Percentiles rank a stretch among this genome's conserved stretches.
phyloP scores from a whole-genome alignment of 805 yeast species.

The Limtongia smithiae region DNA sequence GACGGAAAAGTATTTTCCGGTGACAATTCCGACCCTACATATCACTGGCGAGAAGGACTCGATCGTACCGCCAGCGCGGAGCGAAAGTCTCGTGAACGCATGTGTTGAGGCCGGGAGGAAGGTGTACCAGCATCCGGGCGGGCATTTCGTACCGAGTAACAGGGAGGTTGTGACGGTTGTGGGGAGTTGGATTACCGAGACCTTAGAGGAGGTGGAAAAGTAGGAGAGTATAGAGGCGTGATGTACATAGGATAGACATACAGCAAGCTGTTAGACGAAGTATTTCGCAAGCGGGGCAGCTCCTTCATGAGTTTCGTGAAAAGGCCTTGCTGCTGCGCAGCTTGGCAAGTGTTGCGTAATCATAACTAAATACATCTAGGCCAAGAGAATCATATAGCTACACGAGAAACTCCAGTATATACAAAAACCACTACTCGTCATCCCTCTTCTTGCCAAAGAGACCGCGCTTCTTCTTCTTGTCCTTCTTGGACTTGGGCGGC shows the following conservation, averaged over 20 bases:
- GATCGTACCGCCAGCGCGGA: constrained; percentile 70
- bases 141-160: constrained; percentile 92
- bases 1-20: constrained; percentile 36
- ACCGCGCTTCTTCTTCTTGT: constrained; percentile 73
- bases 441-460: constrained; percentile 66
- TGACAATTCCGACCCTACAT: constrained; percentile 55
- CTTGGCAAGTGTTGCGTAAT: too few relatives aligned
- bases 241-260: too few relatives aligned
- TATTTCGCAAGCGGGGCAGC: too few relatives aligned
- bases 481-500: constrained; percentile 38
- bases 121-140: constrained; percentile 81
- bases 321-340: too few relatives aligned
- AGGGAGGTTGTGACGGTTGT: constrained; percentile 47
- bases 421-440: background rate
- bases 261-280: too few relatives aligned
- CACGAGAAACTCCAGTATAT: background rate
- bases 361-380: too few relatives aligned
- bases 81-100: constrained; percentile 56
- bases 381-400: too few relatives aligned
- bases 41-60: constrained; percentile 83
- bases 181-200: constrained; percentile 31
- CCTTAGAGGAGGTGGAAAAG: background rate
- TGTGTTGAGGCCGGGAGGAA: constrained; percentile 46
- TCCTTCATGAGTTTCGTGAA: too few relatives aligned
- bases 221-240: too few relatives aligned